Evolutionary conservation across 345 rosid genomes (phyloP), one percentile per base, ranked within the genome.

Genomic region (Gossypium sturtianum): DNA sequence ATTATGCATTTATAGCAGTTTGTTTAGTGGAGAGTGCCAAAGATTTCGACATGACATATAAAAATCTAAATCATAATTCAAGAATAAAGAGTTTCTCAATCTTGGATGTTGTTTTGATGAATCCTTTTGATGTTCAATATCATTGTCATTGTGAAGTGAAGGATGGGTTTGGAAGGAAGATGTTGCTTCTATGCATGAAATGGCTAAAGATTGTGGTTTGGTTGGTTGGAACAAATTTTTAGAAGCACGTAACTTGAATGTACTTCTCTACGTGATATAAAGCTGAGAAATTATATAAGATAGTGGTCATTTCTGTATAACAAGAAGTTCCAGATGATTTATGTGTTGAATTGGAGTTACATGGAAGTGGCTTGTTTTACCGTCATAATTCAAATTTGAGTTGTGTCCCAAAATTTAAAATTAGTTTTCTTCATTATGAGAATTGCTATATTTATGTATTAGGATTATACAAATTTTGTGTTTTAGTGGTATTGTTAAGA

Each of bases 1-100:
- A 74, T 9, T 72, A 61, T 74, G 77, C 76, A 74, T 80, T 45
- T 59, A 38, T 78, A 74, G 48, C 76, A 59, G 60, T 78, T 45
- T 68, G 62, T 78, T 69, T 62, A 66, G 53, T 48, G 82, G 61
- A 78, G 78, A 71, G 59, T 48, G 44, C 75, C 53, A 75, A 75
- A 72, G 57, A 53, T 63, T 79, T 77, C 77, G 76, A 53, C 62
- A 48, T 76, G 64, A 73, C 75, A 60, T 53, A 62, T 73, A 71
- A 69, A 64, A 74, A 38, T 65, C 43, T 74, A 73, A 67, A 3
- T 78, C 74, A 48, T 80, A 77, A 66, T 73, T 70, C 70, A 80
- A 74, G 80, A 77, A 60, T 23, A 70, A 67, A 73, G 75, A 77
- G 61, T 74, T 75, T 53, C 48, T 72, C 58, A 76, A 57, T 56